Percentiles rank a stretch among this genome's conserved stretches.
Evolutionary conservation across 768 basidiomycete species (phyloP).

Genomic region (Fomitopsis serialis): DNA sequence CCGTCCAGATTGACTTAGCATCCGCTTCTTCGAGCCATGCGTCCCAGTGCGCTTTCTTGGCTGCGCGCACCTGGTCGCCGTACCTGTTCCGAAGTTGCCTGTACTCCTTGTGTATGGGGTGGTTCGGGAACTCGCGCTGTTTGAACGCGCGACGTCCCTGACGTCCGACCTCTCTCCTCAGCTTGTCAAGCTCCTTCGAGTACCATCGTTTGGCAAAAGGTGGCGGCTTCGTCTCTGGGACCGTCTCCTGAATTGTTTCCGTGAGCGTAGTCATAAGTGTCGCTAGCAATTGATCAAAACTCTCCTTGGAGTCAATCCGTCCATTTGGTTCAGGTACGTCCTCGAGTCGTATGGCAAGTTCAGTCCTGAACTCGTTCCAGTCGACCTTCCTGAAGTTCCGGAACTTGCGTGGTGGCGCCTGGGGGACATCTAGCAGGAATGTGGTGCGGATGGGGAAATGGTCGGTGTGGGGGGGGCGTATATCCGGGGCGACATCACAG

Average conservation of each 20-base stretch:
- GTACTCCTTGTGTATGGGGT: conserved; percentile 10
- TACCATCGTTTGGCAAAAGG: conserved; percentile 30
- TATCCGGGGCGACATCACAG: conserved; percentile 21
- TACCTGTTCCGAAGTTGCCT: conserved; percentile 11
- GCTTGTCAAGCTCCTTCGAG: conserved; percentile 21
- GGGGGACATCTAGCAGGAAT: conserved; percentile 17
- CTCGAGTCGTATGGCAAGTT: conserved; percentile 7
- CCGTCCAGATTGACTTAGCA: conserved; percentile 16
- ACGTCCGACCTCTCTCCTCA: conserved; percentile 12
- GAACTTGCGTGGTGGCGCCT: not conserved
- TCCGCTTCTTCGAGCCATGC: conserved; percentile 16
- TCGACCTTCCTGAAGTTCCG: conserved; percentile 25
- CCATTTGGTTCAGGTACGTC: not conserved
- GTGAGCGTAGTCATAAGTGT: not conserved
- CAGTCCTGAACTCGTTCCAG: conserved; percentile 25
- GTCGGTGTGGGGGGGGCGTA: conserved; percentile 26
- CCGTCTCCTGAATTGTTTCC: conserved; percentile 11
- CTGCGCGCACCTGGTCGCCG: conserved; percentile 4
- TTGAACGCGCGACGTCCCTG: conserved; percentile 7
- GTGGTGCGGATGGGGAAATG: conserved; percentile 33
- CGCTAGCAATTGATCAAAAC: not conserved
- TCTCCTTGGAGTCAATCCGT: not conserved
- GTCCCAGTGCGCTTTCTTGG: conserved; percentile 21
- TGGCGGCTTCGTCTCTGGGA: conserved; percentile 13
- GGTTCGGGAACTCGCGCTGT: conserved; percentile 1